phyloP scores from a whole-genome alignment of 495 filamentous ascomycete genomes.

The Parachaetomium inaequale region DNA sequence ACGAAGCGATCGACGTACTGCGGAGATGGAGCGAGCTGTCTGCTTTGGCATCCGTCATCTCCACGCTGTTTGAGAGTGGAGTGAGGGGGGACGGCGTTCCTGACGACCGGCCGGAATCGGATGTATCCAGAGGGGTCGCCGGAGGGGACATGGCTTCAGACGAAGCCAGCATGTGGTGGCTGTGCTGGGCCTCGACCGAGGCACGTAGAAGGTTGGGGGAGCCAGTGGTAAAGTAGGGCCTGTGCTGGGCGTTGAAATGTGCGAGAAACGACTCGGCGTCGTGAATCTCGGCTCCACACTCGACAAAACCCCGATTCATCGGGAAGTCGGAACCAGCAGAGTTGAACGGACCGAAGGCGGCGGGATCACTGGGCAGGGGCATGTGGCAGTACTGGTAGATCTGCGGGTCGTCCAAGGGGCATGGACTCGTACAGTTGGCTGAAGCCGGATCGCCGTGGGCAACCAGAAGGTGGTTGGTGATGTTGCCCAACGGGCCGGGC shows the following conservation, averaged over 20 bases:
- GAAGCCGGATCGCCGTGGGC: constrained; percentile 25
- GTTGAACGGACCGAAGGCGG: constrained; percentile 24
- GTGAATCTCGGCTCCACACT: constrained; percentile 31
- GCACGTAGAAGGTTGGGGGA: background rate
- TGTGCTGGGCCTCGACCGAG: background rate
- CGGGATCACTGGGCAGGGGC: constrained; percentile 21
- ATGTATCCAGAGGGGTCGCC: constrained; percentile 28
- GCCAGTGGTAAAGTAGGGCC: constrained; percentile 21
- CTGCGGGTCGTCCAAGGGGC: constrained; percentile 30
- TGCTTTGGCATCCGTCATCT: constrained; percentile 24
- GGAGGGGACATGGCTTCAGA: constrained; percentile 27
- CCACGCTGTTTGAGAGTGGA: constrained; percentile 26
- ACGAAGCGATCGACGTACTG: constrained; percentile 22
- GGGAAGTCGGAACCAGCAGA: constrained; percentile 15
- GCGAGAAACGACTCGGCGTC: constrained; percentile 30
- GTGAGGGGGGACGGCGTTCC: constrained; percentile 31
- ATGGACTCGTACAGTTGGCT: constrained; percentile 27
- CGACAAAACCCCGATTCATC: constrained; percentile 21
- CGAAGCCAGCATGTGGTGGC: constrained; percentile 13
- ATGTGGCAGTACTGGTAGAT: constrained; percentile 31
- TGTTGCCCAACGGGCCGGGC: constrained; percentile 19
- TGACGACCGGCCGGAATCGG: constrained; percentile 28
- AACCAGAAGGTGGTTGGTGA: constrained; percentile 31
- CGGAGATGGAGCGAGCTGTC: constrained; percentile 12
- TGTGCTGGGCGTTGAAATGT: constrained; percentile 34